These are phyloP conservation scores for Colletotrichum camelliae DNA, from an alignment of 2,329 filamentous ascomycete species.

Conservation along the genomic window DNA sequence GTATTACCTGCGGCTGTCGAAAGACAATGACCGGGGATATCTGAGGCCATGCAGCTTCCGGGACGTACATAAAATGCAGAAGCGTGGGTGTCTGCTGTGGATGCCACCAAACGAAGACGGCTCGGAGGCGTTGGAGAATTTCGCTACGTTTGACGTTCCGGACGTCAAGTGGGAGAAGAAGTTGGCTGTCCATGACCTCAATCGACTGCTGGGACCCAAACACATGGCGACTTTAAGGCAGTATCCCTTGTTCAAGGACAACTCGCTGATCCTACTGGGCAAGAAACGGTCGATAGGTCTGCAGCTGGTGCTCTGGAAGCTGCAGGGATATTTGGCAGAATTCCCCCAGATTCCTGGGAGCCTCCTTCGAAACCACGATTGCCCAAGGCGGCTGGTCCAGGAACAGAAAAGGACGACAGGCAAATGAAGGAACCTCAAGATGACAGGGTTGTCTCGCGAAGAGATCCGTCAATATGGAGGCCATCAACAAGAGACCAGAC, in stretches of 20 bases:
- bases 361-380: neutral
- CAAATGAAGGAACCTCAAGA: neutral
- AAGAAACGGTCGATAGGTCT: slow-evolving; percentile 43
- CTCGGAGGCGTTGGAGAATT: neutral
- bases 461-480: neutral
- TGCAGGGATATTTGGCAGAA: slow-evolving; percentile 57
- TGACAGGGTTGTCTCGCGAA: neutral
- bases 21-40: slow-evolving; percentile 36
- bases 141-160: slow-evolving; percentile 39
- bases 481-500: neutral
- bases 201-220: slow-evolving; percentile 54
- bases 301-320: slow-evolving; percentile 60
- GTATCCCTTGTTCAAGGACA: slow-evolving; percentile 21
- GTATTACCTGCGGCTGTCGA: slow-evolving; percentile 37
- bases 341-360: neutral
- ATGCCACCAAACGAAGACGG: neutral
- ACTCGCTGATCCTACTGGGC: slow-evolving; percentile 44
- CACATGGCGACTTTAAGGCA: slow-evolving; percentile 42
- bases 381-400: neutral
- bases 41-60: slow-evolving; percentile 52
- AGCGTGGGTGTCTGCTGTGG: slow-evolving; percentile 54
- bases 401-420: neutral
- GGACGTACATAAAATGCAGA: slow-evolving; percentile 41
- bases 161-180: slow-evolving; percentile 36
- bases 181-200: slow-evolving; percentile 59